Conservation (phyloP, 495 filamentous ascomycete genomes). For the Viridothelium virens region DNA sequence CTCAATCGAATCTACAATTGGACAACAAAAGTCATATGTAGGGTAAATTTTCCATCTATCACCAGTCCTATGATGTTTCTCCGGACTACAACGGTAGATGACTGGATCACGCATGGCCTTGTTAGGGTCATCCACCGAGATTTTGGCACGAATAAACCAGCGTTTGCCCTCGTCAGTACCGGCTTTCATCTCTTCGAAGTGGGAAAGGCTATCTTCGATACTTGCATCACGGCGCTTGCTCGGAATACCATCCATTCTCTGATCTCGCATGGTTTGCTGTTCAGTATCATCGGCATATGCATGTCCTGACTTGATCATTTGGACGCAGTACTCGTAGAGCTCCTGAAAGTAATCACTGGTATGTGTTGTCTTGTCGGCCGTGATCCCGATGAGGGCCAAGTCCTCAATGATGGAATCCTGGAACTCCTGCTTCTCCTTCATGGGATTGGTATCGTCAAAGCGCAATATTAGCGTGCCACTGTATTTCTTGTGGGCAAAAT, state of each 20-base stretch:
- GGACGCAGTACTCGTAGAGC: constrained; percentile 68
- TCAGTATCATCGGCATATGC: constrained; percentile 89
- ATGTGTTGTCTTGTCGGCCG: constrained; percentile 67
- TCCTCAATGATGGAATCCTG: constrained; percentile 84
- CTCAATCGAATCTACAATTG: constrained; percentile 82
- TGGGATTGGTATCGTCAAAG: constrained; percentile 90
- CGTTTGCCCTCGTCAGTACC: constrained; percentile 64
- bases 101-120: constrained; percentile 86
- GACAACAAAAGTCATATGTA: constrained; percentile 90
- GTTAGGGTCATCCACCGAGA: constrained; percentile 74
- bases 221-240: constrained; percentile 67
- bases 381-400: constrained; percentile 75
- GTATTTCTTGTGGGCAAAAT: constrained; percentile 86
- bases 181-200: constrained; percentile 83
- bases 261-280: constrained; percentile 72
- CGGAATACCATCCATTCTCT: constrained; percentile 68
- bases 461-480: constrained; percentile 73
- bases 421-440: constrained; percentile 89
- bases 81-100: constrained; percentile 81
- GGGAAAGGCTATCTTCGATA: constrained; percentile 71
- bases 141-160: constrained; percentile 86
- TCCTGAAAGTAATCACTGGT: constrained; percentile 89
- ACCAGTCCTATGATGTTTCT: constrained; percentile 85
- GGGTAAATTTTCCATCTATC: constrained; percentile 90
- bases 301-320: constrained; percentile 72